These are phyloP conservation scores for Leishmania tarentolae DNA, from an alignment of 208 protist species.

Conservation along the genomic window DNA sequence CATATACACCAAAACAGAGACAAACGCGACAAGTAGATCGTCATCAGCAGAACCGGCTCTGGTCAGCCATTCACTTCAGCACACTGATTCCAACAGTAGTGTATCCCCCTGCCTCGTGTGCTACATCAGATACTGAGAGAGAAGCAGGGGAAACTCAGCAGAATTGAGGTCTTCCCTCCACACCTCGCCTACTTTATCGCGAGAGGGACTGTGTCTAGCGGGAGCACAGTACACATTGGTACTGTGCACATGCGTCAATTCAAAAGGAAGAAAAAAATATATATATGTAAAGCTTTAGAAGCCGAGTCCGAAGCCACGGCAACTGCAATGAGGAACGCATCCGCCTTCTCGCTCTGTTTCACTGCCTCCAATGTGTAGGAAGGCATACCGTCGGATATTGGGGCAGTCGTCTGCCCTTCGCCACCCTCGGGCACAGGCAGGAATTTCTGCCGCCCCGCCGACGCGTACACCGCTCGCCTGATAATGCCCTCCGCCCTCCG, in stretches of 20 bases:
- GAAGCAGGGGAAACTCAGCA: neutral
- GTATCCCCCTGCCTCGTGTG: neutral
- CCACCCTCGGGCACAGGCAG: conserved; percentile 2
- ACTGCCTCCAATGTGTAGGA: neutral
- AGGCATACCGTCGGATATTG: neutral
- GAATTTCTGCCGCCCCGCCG: neutral
- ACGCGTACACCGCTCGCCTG: neutral
- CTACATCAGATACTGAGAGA: neutral
- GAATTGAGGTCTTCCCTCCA: neutral
- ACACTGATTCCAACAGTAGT: neutral
- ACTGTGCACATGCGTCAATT: neutral
- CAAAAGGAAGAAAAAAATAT: neutral
- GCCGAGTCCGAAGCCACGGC: neutral
- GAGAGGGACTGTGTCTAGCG: neutral
- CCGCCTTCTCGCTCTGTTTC: neutral
- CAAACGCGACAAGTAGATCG: neutral
- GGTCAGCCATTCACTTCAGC: neutral
- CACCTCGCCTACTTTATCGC: neutral
- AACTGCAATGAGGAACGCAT: neutral
- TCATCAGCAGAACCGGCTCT: neutral
- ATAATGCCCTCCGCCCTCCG: conserved; percentile 6
- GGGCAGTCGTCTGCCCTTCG: neutral
- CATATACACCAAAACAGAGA: neutral
- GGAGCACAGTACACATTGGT: neutral
- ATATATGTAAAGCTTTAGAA: neutral